Evolutionary conservation across 192 early-diverging fungal species (phyloP).

Genomic region (Phycomyces nitens): DNA sequence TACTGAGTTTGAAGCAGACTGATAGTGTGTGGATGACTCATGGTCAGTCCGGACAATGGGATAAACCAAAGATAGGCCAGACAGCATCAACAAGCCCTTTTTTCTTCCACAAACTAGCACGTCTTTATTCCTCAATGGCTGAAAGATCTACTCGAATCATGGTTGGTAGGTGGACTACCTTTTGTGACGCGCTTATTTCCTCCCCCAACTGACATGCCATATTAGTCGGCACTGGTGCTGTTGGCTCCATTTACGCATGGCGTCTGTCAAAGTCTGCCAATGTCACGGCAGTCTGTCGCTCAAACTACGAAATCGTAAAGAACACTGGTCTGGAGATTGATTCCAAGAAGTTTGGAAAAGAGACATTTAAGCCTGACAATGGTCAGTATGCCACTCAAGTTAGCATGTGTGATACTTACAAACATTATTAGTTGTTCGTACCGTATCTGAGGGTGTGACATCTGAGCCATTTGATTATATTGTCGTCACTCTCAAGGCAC

Average conservation of each 20-base stretch:
- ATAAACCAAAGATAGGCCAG: no score
- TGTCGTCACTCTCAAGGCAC: slow-evolving; percentile 63
- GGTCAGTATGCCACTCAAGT: no score
- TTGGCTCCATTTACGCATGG: slow-evolving; percentile 64
- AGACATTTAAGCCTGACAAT: slow-evolving; percentile 48
- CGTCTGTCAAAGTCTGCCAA: slow-evolving; percentile 52
- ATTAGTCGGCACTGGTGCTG: slow-evolving; percentile 67
- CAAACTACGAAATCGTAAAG: slow-evolving; percentile 57
- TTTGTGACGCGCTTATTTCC: no score
- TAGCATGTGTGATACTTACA: no score
- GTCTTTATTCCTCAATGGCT: no score
- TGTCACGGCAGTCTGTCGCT: slow-evolving; percentile 64
- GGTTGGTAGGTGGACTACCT: no score
- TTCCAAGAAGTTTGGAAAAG: slow-evolving; percentile 53
- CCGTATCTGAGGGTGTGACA: slow-evolving; percentile 41
- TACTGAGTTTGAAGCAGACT: no score
- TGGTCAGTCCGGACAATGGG: no score
- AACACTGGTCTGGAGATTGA: slow-evolving; percentile 53
- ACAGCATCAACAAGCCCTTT: no score
- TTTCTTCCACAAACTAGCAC: no score
- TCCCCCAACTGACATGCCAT: background rate
- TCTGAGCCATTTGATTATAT: slow-evolving; percentile 54
- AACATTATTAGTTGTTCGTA: slow-evolving; percentile 35
- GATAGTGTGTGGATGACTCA: no score
- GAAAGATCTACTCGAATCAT: no score